Base-by-base conservation (phyloP, 2,329 filamentous ascomycete species). In the Uncinocarpus reesii region DNA sequence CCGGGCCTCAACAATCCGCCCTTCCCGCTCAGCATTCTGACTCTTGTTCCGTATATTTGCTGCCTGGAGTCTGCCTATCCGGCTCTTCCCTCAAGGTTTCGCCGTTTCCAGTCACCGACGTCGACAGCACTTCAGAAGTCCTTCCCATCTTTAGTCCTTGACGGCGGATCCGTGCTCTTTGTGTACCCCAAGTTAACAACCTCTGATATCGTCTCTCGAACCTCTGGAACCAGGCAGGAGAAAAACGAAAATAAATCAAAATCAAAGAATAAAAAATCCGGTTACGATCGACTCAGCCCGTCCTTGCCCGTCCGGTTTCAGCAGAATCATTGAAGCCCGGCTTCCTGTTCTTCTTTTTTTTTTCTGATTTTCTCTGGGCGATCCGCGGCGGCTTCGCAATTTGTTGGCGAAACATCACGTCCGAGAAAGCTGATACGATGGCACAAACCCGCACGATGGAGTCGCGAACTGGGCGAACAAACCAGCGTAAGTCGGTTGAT, bases 401-500 rank as follows among this genome's bases (percentile, higher is more conserved):
- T 24, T 35, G 21, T 35, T 24, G 28, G 29, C 7, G 31, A 11
- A 34, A 44, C 35, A 41, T 15, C n/a, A 41, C 42, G 11, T 24
- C 15, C 42, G 28, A 35, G 40, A 42, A 21, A 32, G 24, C 28
- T 37, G 41, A 46, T 36, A 58, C 60, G 63, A 67, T 69, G 63
- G 65, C 67, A 4, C 67, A 67, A 51, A 61, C 60, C 51, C 65
- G 65, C 46, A 64, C 66, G 43, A 72, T 72, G 67, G 69, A 71
- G 56, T 65, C 71, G 55, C 69, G 71, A 24, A 66, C 64, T 50
- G 71, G 71, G 45, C 64, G 67, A 53, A 69, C 65, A 58, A 73
- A 73, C 58, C 71, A 73, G 64, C 68, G 71, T 73, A 59, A 66
- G 70, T 70, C 42, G 42, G 18, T 40, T 45, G 44, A 15, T 35